Base-by-base conservation (phyloP, 208 protist species). In the Trypanosoma avium region DNA sequence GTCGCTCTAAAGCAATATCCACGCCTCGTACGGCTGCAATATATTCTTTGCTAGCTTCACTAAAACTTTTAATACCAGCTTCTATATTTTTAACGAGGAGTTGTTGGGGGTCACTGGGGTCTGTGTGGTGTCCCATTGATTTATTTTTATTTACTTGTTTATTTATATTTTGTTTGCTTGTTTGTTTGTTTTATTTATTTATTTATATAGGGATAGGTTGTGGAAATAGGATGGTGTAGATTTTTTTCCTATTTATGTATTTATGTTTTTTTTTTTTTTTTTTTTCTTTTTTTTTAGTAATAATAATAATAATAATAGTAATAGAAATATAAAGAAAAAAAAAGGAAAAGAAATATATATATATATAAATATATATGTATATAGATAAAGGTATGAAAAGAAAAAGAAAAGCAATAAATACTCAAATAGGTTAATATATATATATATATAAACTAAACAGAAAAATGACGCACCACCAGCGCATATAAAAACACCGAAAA, bases 21-120 rank as follows among this genome's bases (percentile, higher is more conserved):
- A 90, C 55, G 24, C 66, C 75, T 46, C 84, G 86, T n/a, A 87
- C 78, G 9, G 81, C 81, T 8, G 60, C 22, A 0, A 84, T 68
- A 54, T 86, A 87, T 58, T 87, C 82, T 55, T 77, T 86, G 12
- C 52, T 74, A 0, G 84, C 84, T 17, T 47, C 43, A 29, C 83
- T 70, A 65, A 86, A 90, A 36, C 64, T 79, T 9, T 48, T 27
- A 46, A 85, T 76, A 6, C 78, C 84, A 42, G 75, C 63, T 59
- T 87, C 80, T 17, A 90, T 48, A 69, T 85, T 85, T 13, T 67
- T 56, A 22, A 87, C 61, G 24, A 90, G 47, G 0, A 61, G 56
- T 1, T 42, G 52, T 4, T 74, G 53, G 4, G 78, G 62, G 46
- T 85, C 81, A n/a, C 61, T 61, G 0, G 67, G 32, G 1, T 49